Evolutionary conservation across 129 eudicot genomes (phyloP), one percentile per base, ranked within the genome.

Genomic region (Tagetes patula): DNA sequence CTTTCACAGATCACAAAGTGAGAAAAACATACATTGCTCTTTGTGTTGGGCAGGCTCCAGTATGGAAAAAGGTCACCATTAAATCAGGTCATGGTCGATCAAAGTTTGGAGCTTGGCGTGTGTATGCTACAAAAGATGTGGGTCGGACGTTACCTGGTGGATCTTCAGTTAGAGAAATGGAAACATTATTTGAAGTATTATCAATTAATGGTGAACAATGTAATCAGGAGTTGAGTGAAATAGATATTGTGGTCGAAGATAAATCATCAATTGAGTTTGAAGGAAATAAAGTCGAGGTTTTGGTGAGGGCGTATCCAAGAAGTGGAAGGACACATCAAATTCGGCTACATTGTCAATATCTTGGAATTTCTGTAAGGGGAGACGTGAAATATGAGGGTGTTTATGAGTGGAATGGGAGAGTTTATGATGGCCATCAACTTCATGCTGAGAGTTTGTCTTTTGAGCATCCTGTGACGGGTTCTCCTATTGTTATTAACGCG

Each of bases 301-400:
- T 94, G 39, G 89, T 94, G 69, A 83, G 98, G 81, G 97, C 93
- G 0, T 84, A 79, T 72, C 98, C 98, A 31, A 83, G 75, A 69
- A 94, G 98, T 82, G 98, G 98, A 82, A 94, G 97, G 77, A 94
- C 98, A 1, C 98, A 94, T 81, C 98, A 94, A 80, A 94, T 94
- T 32, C 93, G 98, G 39, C 82, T 94, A 84, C 98, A 94, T 76
- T 94, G 98, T 82, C 98, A 94, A 65, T 88, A 90, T 80, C 98
- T 94, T 79, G 98, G 97, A 12, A 86, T 94, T 49, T 79, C 98
- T 20, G 70, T 94, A 43, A 83, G 77, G 72, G 98, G 98, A 48
- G 98, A 94, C 80, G 97, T 94, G 72, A 94, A 90, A 78, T 94
- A 94, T 65, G 96, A 86, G 50, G 98, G 98, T 58, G 89, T 88